These are phyloP conservation scores for Calonectria henricotiae DNA, from an alignment of 2,329 filamentous ascomycete species.

Conservation along the genomic window DNA sequence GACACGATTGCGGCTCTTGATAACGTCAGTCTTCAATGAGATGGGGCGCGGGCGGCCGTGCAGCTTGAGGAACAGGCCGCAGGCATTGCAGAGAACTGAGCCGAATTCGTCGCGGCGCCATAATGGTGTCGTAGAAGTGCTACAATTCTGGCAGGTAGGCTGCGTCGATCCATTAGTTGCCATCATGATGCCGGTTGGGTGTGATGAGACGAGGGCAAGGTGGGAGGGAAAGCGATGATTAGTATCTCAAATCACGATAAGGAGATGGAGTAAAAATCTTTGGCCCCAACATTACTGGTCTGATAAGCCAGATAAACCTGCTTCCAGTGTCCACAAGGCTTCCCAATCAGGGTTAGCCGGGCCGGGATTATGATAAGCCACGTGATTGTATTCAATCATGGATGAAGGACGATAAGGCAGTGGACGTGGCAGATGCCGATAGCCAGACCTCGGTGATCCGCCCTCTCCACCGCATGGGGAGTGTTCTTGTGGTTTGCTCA, in stretches of 20 bases:
- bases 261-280: slow-evolving; percentile 58
- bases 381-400: slow-evolving; percentile 52
- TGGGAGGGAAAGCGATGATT: slow-evolving; percentile 55
- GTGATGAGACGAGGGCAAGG: slow-evolving; percentile 51
- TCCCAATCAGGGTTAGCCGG: slow-evolving; percentile 46
- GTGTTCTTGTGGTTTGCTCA: slow-evolving; percentile 22
- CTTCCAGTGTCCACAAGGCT: slow-evolving; percentile 40
- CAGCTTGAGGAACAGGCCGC: slow-evolving; percentile 96
- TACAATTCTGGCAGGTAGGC: slow-evolving; percentile 97
- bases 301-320: slow-evolving; percentile 60
- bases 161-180: slow-evolving; percentile 78
- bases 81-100: slow-evolving; percentile 97
- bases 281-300: slow-evolving; percentile 52
- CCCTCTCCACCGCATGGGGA: slow-evolving; percentile 27
- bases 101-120: slow-evolving; percentile 98
- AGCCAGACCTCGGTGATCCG: slow-evolving; percentile 32
- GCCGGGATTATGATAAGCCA: slow-evolving; percentile 50
- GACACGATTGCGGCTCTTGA: slow-evolving; percentile 98
- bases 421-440: slow-evolving; percentile 30
- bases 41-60: slow-evolving; percentile 95
- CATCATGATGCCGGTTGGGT: slow-evolving; percentile 64
- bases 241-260: slow-evolving; percentile 61
- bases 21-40: slow-evolving; percentile 98
- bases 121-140: slow-evolving; percentile 93
- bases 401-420: slow-evolving; percentile 45